phyloP scores from a whole-genome alignment of 1,139 yeast genomes.

The Candida mesenterica region DNA sequence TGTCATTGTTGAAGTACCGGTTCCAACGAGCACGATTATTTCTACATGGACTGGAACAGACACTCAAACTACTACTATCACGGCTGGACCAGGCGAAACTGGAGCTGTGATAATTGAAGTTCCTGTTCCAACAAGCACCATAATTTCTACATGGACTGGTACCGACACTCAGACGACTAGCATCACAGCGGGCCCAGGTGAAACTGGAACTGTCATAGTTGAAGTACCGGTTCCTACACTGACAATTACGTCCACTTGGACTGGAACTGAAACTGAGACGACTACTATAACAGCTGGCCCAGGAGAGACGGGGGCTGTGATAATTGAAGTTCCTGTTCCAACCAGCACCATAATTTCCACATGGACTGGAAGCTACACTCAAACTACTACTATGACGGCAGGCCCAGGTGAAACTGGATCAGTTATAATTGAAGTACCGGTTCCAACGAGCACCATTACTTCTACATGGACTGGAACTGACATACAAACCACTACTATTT shows the following conservation, averaged over 20 bases:
- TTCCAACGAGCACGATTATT: constrained; percentile 12
- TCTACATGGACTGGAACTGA: too few relatives aligned
- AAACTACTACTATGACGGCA: background rate
- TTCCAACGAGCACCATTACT: too few relatives aligned
- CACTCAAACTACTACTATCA: constrained; percentile 1
- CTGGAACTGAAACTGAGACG: too few relatives aligned
- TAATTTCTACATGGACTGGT: too few relatives aligned
- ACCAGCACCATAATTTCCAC: constrained; percentile 1
- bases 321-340: too few relatives aligned
- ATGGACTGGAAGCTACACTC: constrained; percentile 1
- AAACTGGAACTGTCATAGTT: too few relatives aligned
- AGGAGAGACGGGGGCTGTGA: too few relatives aligned
- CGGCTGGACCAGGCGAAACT: constrained; percentile 12
- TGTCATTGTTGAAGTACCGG: constrained; percentile 16
- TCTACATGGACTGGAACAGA: constrained; percentile 8
- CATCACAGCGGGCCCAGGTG: constrained; percentile 15
- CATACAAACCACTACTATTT: background rate
- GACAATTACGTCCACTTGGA: too few relatives aligned
- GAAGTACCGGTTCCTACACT: too few relatives aligned
- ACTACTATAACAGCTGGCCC: constrained; percentile 10
- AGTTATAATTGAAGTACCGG: too few relatives aligned
- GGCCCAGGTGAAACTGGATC: constrained; percentile 1
- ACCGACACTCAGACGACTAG: too few relatives aligned
- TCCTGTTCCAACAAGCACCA: constrained; percentile 13
- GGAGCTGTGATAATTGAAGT: constrained; percentile 16